Evolutionary conservation across 306 rosid species (phyloP).

Genomic region (Mucuna pruriens): DNA sequence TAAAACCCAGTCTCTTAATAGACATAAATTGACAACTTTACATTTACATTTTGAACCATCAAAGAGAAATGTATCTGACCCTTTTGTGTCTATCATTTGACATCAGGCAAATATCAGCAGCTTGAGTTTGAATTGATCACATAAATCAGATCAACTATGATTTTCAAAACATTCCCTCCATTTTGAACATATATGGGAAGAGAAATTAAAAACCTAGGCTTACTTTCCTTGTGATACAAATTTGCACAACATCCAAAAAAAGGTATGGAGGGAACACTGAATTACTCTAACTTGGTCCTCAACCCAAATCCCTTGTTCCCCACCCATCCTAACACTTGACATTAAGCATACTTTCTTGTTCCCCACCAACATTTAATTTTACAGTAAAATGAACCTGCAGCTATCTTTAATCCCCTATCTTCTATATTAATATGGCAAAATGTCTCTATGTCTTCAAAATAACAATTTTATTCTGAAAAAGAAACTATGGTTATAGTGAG

Average conservation of each 20-base stretch:
- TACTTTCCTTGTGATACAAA: background rate
- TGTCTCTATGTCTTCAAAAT: slow-evolving; percentile 22
- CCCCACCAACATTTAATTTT: background rate
- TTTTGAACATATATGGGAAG: slow-evolving; percentile 1
- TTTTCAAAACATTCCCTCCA: background rate
- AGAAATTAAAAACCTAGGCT: background rate
- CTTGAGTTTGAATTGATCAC: slow-evolving; percentile 21
- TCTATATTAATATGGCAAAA: slow-evolving; percentile 4
- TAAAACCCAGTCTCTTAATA: slow-evolving; percentile 3
- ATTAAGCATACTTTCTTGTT: slow-evolving; percentile 9
- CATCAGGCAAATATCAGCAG: background rate
- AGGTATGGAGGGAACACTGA: background rate
- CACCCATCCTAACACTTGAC: slow-evolving; percentile 17
- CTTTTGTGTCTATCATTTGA: slow-evolving; percentile 8
- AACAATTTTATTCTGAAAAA: slow-evolving; percentile 1
- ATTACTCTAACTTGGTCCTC: background rate
- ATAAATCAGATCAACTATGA: slow-evolving; percentile 20
- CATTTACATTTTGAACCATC: background rate
- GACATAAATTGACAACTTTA: slow-evolving; percentile 5
- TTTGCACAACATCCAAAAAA: slow-evolving; percentile 5
- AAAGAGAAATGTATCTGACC: slow-evolving; percentile 17
- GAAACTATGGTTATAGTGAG: background rate
- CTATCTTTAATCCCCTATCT: background rate
- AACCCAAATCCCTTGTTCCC: slow-evolving; percentile 12
- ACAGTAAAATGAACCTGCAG: slow-evolving; percentile 10